Percentiles rank a stretch among this genome's conserved stretches.
phyloP scores from a whole-genome alignment of 139 green algal species.

The Chlorella sorokiniana region DNA sequence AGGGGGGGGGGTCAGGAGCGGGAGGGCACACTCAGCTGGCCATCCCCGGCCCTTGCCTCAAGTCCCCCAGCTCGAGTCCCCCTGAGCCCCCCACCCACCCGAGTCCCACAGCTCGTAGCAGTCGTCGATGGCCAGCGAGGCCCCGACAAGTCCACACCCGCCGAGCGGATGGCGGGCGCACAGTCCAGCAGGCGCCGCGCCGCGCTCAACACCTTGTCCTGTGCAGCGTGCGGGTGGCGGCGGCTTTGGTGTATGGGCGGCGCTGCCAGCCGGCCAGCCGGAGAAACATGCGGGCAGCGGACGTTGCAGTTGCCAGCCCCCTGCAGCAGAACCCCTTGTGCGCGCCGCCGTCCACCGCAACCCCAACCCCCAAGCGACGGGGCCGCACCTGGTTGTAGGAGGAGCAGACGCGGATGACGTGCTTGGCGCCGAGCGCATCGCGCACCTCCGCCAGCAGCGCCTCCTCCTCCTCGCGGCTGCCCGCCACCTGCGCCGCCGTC shows the following conservation, averaged over 20 bases:
- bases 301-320: neutral
- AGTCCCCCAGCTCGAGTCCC: neutral
- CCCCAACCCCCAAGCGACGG: neutral
- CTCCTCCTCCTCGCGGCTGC: slow-evolving; percentile 45
- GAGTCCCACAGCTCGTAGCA: slow-evolving; percentile 94
- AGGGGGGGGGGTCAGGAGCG: neutral
- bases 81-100: slow-evolving; percentile 39
- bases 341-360: no score
- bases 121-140: slow-evolving; percentile 86
- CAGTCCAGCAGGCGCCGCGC: slow-evolving; percentile 76
- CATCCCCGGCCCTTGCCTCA: neutral
- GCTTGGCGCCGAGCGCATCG: slow-evolving; percentile 55
- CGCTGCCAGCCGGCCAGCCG: neutral
- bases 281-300: neutral
- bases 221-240: neutral
- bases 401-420: slow-evolving; percentile 67
- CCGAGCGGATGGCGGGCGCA: slow-evolving; percentile 65
- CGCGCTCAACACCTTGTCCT: slow-evolving; percentile 54
- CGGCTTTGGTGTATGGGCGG: slow-evolving; percentile 17
- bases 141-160: slow-evolving; percentile 69
- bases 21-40: neutral
- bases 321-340: no score
- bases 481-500: slow-evolving; percentile 48
- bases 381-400: slow-evolving; percentile 43
- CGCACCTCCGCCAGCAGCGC: slow-evolving; percentile 53